Evolutionary conservation across 1,284 basidiomycete genomes (phyloP).

Genomic region (Ceratobasidium sp.): DNA sequence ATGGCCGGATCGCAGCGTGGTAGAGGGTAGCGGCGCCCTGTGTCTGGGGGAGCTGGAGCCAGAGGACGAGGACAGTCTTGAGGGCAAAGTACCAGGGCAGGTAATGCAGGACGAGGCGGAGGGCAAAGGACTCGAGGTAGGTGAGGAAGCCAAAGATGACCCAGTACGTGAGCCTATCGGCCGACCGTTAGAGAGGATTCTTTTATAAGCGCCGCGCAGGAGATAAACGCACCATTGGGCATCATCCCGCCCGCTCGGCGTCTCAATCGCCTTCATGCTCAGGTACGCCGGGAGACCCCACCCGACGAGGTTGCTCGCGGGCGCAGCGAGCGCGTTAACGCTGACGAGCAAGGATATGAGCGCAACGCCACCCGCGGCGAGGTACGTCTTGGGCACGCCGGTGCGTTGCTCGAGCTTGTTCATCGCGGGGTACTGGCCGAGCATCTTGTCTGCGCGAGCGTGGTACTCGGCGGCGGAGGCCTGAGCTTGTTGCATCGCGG

Average conservation of each 20-base stretch:
- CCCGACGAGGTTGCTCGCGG: constrained; percentile 85
- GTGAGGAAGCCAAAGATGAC: constrained; percentile 87
- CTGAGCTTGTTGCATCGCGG: constrained; percentile 81
- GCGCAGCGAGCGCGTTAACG: constrained; percentile 83
- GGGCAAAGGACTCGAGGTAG: constrained; percentile 81
- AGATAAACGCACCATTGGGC: constrained; percentile 70
- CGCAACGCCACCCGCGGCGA: constrained; percentile 77
- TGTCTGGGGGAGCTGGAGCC: constrained; percentile 84
- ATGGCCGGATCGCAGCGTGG: constrained; percentile 45
- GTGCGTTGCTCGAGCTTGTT: constrained; percentile 88
- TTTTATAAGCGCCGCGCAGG: not conserved
- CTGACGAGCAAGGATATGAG: constrained; percentile 77
- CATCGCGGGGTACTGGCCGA: constrained; percentile 90
- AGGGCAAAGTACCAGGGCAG: constrained; percentile 90
- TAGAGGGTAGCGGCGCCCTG: constrained; percentile 47
- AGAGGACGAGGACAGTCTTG: constrained; percentile 89
- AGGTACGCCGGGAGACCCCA: constrained; percentile 87
- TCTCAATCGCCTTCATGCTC: constrained; percentile 86
- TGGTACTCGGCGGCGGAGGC: constrained; percentile 80
- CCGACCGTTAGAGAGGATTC: not conserved
- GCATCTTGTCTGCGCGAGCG: constrained; percentile 92
- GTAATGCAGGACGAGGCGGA: constrained; percentile 81
- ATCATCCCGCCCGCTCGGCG: constrained; percentile 76
- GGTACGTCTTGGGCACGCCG: constrained; percentile 92
- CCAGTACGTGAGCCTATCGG: constrained; percentile 77